Evolutionary conservation across 495 filamentous ascomycete genomes (phyloP).

Genomic region (Bathelium albidoporum): DNA sequence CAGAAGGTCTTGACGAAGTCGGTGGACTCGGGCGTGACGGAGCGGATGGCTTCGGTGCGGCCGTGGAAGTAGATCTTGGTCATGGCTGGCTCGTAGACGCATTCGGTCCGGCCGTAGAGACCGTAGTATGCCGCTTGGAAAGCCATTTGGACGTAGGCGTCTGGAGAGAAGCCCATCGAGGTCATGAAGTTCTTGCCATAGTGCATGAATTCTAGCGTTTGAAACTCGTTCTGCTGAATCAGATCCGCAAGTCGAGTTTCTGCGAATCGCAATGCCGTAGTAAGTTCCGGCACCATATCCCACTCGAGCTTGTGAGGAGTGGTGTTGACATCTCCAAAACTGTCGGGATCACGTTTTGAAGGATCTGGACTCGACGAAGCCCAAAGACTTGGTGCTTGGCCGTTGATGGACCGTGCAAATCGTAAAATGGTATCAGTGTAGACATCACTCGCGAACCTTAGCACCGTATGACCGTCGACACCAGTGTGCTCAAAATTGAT

Average conservation of each 20-base stretch:
- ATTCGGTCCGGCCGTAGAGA: slow-evolving; percentile 86
- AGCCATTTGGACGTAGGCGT: slow-evolving; percentile 98
- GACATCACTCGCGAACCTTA: slow-evolving; percentile 89
- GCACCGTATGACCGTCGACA: slow-evolving; percentile 92
- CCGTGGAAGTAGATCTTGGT: slow-evolving; percentile 90
- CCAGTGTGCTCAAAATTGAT: slow-evolving; percentile 99
- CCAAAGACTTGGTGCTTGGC: slow-evolving; percentile 85
- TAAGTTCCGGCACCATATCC: slow-evolving; percentile 91
- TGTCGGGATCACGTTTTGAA: slow-evolving; percentile 81
- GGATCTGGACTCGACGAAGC: slow-evolving; percentile 85
- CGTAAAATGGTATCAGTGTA: slow-evolving; percentile 98
- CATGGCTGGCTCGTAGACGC: slow-evolving; percentile 97
- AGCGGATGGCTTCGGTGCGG: slow-evolving; percentile 84
- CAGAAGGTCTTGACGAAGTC: slow-evolving; percentile 92
- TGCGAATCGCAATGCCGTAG: slow-evolving; percentile 84
- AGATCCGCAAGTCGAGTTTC: slow-evolving; percentile 91
- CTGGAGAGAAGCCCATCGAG: slow-evolving; percentile 89
- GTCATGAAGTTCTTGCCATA: slow-evolving; percentile 98
- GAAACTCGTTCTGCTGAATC: slow-evolving; percentile 93
- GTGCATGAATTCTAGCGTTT: slow-evolving; percentile 75
- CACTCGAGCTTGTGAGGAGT: slow-evolving; percentile 95
- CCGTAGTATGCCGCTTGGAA: slow-evolving; percentile 99
- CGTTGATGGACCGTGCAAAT: slow-evolving; percentile 93
- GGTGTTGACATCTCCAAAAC: slow-evolving; percentile 89
- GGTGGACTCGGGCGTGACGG: slow-evolving; percentile 68